phyloP scores from a whole-genome alignment of 331 rosid species.

The Dryas integrifolia region DNA sequence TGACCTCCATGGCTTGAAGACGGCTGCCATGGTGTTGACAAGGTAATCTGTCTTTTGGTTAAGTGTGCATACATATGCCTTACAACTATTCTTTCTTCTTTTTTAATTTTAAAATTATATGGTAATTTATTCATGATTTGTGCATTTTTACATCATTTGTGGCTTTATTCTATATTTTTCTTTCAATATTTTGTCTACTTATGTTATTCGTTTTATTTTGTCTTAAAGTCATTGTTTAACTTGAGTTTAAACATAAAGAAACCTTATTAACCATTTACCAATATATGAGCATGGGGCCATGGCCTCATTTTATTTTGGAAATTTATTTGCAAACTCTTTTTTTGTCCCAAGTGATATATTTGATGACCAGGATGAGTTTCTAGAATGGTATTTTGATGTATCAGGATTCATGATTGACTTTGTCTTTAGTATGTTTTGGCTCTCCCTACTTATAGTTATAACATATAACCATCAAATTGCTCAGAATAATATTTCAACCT shows the following conservation, averaged over 20 bases:
- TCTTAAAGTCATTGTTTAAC: not conserved
- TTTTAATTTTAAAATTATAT: not conserved
- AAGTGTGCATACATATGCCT: not conserved
- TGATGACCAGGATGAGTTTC: not conserved
- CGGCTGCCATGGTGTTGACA: constrained; percentile 45
- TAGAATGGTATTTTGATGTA: not conserved
- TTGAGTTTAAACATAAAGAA: not conserved
- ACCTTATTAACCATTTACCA: constrained; percentile 3
- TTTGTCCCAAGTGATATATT: not conserved
- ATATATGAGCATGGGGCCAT: not conserved
- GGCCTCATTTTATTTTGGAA: constrained; percentile 6
- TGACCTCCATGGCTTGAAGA: constrained; percentile 44
- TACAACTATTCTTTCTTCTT: not conserved
- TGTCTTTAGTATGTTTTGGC: not conserved
- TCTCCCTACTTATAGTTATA: not conserved
- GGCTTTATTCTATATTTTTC: not conserved
- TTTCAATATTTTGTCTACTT: not conserved
- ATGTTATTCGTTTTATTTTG: not conserved
- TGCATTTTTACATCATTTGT: not conserved
- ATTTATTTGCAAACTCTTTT: not conserved
- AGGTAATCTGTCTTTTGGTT: constrained; percentile 41
- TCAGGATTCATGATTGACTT: not conserved
- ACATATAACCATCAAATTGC: not conserved
- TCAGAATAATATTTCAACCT: not conserved
- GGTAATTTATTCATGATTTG: not conserved